A percentile compares a stretch with the other conserved stretches of the same genome.
Evolutionary conservation across 2,329 filamentous ascomycete species (phyloP).

Genomic region (Xylaria sp.): DNA sequence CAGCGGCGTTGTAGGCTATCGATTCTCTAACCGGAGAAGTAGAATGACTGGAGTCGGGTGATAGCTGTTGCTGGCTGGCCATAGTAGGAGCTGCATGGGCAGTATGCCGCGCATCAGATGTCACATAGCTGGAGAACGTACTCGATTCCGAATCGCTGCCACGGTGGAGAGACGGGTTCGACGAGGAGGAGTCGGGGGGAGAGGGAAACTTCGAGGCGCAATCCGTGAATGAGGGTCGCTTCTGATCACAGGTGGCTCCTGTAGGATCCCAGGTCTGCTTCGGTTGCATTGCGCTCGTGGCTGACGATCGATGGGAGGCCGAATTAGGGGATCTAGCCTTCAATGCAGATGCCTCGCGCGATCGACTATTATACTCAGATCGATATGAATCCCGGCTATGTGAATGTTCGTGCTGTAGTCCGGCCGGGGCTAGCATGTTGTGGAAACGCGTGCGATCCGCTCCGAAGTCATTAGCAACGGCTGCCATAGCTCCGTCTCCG

Average conservation of each 20-base stretch:
- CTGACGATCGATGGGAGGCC: conserved; percentile 23
- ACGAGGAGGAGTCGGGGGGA: conserved; percentile 50
- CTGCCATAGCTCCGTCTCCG: conserved; percentile 48
- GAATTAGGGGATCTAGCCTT: conserved; percentile 26
- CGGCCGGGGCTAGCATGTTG: conserved; percentile 58
- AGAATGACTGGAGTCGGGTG: conserved; percentile 28
- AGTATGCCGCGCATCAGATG: conserved; percentile 36
- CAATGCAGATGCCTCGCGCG: conserved; percentile 26
- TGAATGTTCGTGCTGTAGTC: conserved; percentile 43
- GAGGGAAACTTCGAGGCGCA: conserved; percentile 48
- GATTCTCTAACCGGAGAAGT: conserved; percentile 24
- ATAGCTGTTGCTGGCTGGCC: conserved; percentile 29
- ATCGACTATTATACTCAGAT: conserved; percentile 35
- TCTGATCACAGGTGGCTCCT: conserved; percentile 21
- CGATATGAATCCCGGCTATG: conserved; percentile 41
- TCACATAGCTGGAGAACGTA: conserved; percentile 42
- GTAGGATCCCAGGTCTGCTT: conserved; percentile 30
- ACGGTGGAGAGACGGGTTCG: conserved; percentile 36
- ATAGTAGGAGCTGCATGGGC: conserved; percentile 24
- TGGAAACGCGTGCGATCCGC: conserved; percentile 66
- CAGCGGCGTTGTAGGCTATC: conserved; percentile 34
- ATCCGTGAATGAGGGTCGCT: conserved; percentile 30
- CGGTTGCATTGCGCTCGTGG: conserved; percentile 25
- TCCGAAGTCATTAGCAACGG: conserved; percentile 65
- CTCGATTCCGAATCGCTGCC: conserved; percentile 39